Conservation (phyloP, 1,284 basidiomycete species). For the Pascua sp. region DNA sequence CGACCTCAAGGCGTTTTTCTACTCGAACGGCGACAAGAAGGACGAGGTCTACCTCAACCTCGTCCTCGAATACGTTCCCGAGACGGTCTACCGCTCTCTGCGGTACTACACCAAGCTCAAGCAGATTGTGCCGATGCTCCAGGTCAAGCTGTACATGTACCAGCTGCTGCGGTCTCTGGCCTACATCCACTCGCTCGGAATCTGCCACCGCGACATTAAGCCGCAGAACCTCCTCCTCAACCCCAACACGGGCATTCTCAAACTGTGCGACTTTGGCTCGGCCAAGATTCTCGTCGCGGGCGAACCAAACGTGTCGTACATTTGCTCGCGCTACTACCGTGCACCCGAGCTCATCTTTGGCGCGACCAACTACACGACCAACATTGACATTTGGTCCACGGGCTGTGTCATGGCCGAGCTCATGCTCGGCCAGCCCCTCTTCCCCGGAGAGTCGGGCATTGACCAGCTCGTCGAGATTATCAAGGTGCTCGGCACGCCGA, state of each 20-base stretch:
- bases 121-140: slow-evolving; percentile 98
- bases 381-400: slow-evolving; percentile 99
- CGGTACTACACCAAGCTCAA: slow-evolving; percentile 99
- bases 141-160: slow-evolving; percentile 73
- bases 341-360: slow-evolving; percentile 99
- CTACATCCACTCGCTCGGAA: slow-evolving; percentile 52
- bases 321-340: slow-evolving; percentile 98
- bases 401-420: slow-evolving; percentile 99
- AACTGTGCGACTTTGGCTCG: slow-evolving; percentile 98
- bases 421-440: slow-evolving; percentile 97
- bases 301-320: slow-evolving; percentile 99
- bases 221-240: slow-evolving; percentile 97
- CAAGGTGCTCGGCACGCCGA: slow-evolving; percentile 98
- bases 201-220: slow-evolving; percentile 97
- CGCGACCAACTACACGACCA: slow-evolving; percentile 99
- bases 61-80: slow-evolving; percentile 97
- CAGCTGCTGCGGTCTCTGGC: slow-evolving; percentile 68
- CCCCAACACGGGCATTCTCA: slow-evolving; percentile 91
- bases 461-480: slow-evolving; percentile 99
- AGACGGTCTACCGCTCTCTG: slow-evolving; percentile 98
- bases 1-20: slow-evolving; percentile 97
- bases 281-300: slow-evolving; percentile 97
- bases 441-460: slow-evolving; percentile 99
- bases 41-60: slow-evolving; percentile 99
- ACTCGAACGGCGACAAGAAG: slow-evolving; percentile 96